These are phyloP conservation scores for Pythium dissotocum DNA, from an alignment of 352 stramenopile species.

Conservation along the genomic window DNA sequence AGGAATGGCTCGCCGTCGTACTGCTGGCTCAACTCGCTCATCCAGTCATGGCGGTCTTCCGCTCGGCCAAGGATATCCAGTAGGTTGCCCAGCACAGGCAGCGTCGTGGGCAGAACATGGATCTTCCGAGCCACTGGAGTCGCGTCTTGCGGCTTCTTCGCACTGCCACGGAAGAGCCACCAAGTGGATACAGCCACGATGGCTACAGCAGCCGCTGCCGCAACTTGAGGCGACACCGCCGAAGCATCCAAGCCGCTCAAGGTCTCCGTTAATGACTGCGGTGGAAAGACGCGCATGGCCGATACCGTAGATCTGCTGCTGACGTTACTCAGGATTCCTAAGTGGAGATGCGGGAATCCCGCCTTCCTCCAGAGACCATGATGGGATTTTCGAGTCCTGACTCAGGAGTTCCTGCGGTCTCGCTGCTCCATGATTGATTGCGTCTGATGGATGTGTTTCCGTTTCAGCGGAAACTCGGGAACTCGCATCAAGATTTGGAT, in stretches of 20 bases:
- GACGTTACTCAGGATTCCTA: neutral
- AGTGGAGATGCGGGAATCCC: neutral
- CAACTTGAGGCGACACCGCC: neutral
- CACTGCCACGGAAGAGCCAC: neutral
- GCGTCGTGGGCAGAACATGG: slow-evolving; percentile 11
- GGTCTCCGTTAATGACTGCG: neutral
- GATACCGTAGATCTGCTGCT: neutral
- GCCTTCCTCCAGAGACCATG: neutral
- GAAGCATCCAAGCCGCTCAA: neutral
- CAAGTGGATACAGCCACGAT: neutral
- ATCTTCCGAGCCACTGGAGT: slow-evolving; percentile 3
- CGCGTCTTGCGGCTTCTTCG: neutral
- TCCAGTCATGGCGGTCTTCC: slow-evolving; percentile 47
- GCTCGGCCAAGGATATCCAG: slow-evolving; percentile 33
- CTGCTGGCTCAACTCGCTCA: slow-evolving; percentile 19
- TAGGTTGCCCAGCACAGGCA: slow-evolving; percentile 49
- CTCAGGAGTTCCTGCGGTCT: neutral
- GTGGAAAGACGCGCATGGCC: neutral
- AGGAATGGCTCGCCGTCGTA: slow-evolving; percentile 27
- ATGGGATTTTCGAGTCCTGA: neutral
- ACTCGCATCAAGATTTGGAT: neutral
- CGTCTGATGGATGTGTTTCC: neutral
- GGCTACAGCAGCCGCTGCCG: neutral
- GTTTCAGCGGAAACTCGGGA: neutral
- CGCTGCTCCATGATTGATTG: neutral